These are phyloP conservation scores for Claviceps monticola DNA, from an alignment of 2,329 filamentous ascomycete genomes.

Conservation along the genomic window DNA sequence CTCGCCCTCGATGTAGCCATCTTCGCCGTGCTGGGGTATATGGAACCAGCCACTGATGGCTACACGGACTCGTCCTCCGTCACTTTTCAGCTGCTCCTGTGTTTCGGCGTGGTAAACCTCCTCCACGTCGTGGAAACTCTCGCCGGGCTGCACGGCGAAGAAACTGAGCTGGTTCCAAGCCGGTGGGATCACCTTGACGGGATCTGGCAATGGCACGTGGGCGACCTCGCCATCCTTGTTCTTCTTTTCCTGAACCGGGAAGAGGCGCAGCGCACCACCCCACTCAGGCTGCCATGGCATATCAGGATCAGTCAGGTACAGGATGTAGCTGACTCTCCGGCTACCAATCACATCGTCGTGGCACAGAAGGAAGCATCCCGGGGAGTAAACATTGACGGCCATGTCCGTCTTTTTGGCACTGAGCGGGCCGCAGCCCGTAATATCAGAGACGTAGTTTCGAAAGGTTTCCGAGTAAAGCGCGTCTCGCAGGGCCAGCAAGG, in stretches of 20 bases:
- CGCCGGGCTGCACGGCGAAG: conserved; percentile 94
- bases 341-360: conserved; percentile 99
- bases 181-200: conserved; percentile 72
- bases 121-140: conserved; percentile 98
- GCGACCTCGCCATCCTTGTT: conserved; percentile 59
- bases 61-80: conserved; percentile 77
- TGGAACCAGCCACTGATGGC: conserved; percentile 99
- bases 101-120: conserved; percentile 71
- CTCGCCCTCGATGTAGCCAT: conserved; percentile 75
- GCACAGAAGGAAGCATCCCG: conserved; percentile 87
- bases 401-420: conserved; percentile 95
- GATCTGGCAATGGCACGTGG: conserved; percentile 67
- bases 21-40: conserved; percentile 88
- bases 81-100: conserved; percentile 46
- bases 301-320: conserved; percentile 90
- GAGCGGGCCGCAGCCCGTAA: conserved; percentile 75
- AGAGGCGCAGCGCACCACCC: conserved; percentile 84
- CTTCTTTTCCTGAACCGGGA: conserved; percentile 50
- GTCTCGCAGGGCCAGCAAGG: conserved; percentile 82
- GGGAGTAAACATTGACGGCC: conserved; percentile 97
- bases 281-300: conserved; percentile 79
- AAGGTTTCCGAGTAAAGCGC: conserved; percentile 85
- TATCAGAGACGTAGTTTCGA: conserved; percentile 72
- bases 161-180: conserved; percentile 97
- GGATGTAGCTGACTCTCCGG: conserved; percentile 86